A percentile compares a stretch with the other conserved stretches of the same genome.
Evolutionary conservation across 257 asterid species (phyloP).

Genomic region (Lavandula angustifolia): DNA sequence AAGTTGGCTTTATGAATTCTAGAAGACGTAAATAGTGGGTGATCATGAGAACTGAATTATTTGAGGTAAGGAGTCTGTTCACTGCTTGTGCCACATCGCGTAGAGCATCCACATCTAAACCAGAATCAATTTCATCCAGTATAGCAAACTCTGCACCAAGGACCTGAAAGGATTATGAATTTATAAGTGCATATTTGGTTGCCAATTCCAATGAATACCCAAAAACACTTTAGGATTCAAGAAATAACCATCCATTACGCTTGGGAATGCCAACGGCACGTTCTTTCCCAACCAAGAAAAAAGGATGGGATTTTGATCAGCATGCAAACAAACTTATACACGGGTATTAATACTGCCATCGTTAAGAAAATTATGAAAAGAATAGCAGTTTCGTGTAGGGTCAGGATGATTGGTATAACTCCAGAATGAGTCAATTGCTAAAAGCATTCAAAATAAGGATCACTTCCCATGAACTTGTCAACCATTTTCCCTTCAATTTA

Average conservation of each 20-base stretch:
- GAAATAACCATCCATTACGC: not conserved
- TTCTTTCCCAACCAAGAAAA: too few species aligned
- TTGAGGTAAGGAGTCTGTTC: conserved; percentile 64
- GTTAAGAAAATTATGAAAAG: not conserved
- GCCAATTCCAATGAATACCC: too few species aligned
- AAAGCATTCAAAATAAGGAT: conserved; percentile 7
- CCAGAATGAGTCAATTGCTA: conserved; percentile 6
- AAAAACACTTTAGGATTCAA: not conserved
- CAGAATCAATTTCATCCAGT: conserved; percentile 96
- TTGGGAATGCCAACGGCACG: too few species aligned
- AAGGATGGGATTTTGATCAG: too few species aligned
- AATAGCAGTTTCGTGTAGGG: not conserved
- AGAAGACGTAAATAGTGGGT: conserved; percentile 87
- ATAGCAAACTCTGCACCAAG: conserved; percentile 94
- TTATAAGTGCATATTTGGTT: conserved; percentile 18
- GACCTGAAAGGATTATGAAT: conserved; percentile 56
- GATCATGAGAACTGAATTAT: conserved; percentile 85
- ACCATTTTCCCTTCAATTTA: not conserved
- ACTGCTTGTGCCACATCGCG: conserved; percentile 89
- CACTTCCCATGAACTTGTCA: conserved; percentile 3
- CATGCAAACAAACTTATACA: not conserved
- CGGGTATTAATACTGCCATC: not conserved
- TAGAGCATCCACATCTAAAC: conserved; percentile 97
- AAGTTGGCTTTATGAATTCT: conserved; percentile 83
- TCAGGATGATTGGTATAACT: not conserved